These are phyloP conservation scores for Sporothrix phasma DNA, from an alignment of 2,329 filamentous ascomycete genomes.

Conservation along the genomic window DNA sequence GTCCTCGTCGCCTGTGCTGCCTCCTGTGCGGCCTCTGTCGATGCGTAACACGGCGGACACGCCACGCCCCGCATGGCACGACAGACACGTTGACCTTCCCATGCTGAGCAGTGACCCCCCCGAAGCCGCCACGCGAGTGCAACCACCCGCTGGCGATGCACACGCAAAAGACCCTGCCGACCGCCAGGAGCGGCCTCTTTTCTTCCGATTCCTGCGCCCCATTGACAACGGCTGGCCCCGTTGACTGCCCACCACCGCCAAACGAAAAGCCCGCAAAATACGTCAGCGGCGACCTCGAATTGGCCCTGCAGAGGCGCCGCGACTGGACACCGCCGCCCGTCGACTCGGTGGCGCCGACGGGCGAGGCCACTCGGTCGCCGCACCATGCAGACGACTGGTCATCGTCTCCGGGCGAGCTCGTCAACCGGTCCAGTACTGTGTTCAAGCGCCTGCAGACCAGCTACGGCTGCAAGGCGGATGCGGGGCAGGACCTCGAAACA, in stretches of 20 bases:
- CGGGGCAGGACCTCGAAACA: background rate
- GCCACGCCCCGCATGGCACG: background rate
- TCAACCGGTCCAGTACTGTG: constrained; percentile 21
- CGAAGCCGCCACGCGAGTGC: background rate
- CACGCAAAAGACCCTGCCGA: background rate
- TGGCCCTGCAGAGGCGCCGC: constrained; percentile 44
- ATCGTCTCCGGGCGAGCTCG: constrained; percentile 12
- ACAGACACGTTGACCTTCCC: background rate
- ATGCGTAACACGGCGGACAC: background rate
- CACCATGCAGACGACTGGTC: constrained; percentile 24
- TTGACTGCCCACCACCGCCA: background rate
- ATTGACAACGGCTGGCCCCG: too few species aligned
- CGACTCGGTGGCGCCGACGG: constrained; percentile 1
- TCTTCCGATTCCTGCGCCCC: background rate
- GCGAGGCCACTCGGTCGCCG: constrained; percentile 22
- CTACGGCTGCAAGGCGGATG: constrained; percentile 14
- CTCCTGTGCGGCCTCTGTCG: background rate
- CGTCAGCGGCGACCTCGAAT: constrained; percentile 24
- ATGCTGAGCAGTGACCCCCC: background rate
- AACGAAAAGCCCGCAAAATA: background rate
- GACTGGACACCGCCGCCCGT: constrained; percentile 57
- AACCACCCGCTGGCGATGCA: background rate
- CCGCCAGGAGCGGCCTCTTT: background rate
- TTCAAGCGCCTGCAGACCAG: constrained; percentile 36
- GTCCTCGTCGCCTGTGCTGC: constrained; percentile 12